A percentile compares a stretch with the other conserved stretches of the same genome.
These are phyloP conservation scores for Fusarium praegraminearum DNA, from an alignment of 2,329 filamentous ascomycete genomes.

Conservation along the genomic window DNA sequence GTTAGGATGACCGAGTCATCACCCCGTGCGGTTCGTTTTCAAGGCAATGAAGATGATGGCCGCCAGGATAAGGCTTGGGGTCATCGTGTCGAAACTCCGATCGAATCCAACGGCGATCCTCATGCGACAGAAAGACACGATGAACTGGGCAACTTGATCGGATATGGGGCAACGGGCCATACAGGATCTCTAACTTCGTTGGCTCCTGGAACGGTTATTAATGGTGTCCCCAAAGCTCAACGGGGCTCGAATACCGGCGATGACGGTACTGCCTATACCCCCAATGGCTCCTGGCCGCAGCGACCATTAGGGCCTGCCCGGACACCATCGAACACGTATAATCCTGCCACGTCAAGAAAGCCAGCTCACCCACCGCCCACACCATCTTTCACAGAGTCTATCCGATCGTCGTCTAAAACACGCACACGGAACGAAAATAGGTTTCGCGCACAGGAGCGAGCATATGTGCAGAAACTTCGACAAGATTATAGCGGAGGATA, in stretches of 20 bases:
- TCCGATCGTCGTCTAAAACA: constrained; percentile 66
- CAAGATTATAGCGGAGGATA: constrained; percentile 76
- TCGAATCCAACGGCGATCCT: constrained; percentile 53
- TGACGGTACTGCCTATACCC: constrained; percentile 45
- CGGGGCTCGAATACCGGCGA: constrained; percentile 50
- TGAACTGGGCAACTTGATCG: constrained; percentile 58
- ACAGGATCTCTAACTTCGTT: constrained; percentile 59
- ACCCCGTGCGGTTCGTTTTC: constrained; percentile 69
- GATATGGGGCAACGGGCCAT: constrained; percentile 59
- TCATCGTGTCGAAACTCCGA: constrained; percentile 49
- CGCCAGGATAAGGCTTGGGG: constrained; percentile 58
- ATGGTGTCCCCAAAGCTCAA: constrained; percentile 58
- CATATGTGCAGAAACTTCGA: constrained; percentile 91
- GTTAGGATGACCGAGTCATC: constrained; percentile 60
- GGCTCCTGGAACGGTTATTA: constrained; percentile 55
- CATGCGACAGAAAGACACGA: constrained; percentile 64
- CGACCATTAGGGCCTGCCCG: constrained; percentile 76
- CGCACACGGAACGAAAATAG: constrained; percentile 60
- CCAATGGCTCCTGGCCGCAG: constrained; percentile 63
- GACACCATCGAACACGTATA: constrained; percentile 84
- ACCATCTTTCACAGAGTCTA: constrained; percentile 59
- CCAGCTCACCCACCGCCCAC: constrained; percentile 56
- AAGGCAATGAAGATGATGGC: constrained; percentile 60
- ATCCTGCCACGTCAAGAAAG: constrained; percentile 72
- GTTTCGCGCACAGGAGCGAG: constrained; percentile 80